Evolutionary conservation across 257 asterid genomes (phyloP), one percentile per base, ranked within the genome.

Genomic region (Leonotis leonurus): DNA sequence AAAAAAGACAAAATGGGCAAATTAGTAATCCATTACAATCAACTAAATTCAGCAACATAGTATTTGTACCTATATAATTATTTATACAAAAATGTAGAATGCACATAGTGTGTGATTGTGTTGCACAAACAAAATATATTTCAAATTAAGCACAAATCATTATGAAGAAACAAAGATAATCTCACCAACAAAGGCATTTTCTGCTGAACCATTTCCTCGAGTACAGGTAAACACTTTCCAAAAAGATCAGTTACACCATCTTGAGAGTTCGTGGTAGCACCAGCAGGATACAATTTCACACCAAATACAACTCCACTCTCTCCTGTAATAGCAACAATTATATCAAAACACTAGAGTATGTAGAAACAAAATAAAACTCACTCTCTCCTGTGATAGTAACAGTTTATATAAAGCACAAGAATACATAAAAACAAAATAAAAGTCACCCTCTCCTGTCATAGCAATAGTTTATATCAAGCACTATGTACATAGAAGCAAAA

Each of bases 241-340:
- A 92, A 86, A 35, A 89, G 74, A 80, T 92, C 97, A n/a, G 97
- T 89, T n/a, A 86, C 99, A 65, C 99, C 99, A 73, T 89, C 96
- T 75, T 92, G 94, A 50, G 99, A 92, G 77, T 92, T 92, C 5
- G 99, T 92, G 55, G 99, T 92, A 16, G 99, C 97, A 59, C 97
- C 97, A 69, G 95, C 98, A 60, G 98, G 98, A 72, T 92, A 92
- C 76, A 92, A 78, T 79, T 92, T 92, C 72, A 92, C 98, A 62
- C 80, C 97, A 77, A 51, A 83, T 62, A 92, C 81, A 30, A 74
- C 79, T 64, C 90, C 89, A 75, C 95, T 86, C 83, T 86, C 88
- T 57, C 82, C 97, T 91, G 78, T 10, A 27, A 60, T n/a, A 57
- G 35, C 22, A 56, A 26, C 46, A 65, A 27, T 43, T 33, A 56